phyloP scores from a whole-genome alignment of 306 rosid species.

The Medicago lupulina region DNA sequence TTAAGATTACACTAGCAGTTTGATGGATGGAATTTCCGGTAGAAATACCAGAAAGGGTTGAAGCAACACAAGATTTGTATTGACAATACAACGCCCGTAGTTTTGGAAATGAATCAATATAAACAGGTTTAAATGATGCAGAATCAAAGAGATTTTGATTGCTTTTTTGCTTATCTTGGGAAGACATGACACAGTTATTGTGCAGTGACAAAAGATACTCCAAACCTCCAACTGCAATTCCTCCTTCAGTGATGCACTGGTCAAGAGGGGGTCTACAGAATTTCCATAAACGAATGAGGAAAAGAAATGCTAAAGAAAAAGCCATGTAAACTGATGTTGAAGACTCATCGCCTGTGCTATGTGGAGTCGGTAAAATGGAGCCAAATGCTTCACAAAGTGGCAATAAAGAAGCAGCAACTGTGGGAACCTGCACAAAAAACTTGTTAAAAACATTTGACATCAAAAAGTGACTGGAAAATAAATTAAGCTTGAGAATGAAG shows the following conservation, averaged over 20 bases:
- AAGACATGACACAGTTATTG: conserved; percentile 51
- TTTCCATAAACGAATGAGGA: conserved; percentile 80
- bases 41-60: conserved; percentile 66
- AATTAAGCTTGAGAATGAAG: conserved; percentile 29
- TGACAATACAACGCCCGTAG: conserved; percentile 74
- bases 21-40: conserved; percentile 70
- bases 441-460: conserved; percentile 36
- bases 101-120: conserved; percentile 73
- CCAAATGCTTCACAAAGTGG: conserved; percentile 88
- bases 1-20: conserved; percentile 66
- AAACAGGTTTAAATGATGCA: conserved; percentile 50
- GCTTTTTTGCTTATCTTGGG: conserved; percentile 50
- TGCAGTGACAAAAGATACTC: conserved; percentile 76
- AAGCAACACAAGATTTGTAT: conserved; percentile 70
- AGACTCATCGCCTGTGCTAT: conserved; percentile 55
- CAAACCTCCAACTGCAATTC: conserved; percentile 64
- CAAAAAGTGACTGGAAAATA: conserved; percentile 29
- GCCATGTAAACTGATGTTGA: conserved; percentile 61
- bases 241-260: conserved; percentile 62
- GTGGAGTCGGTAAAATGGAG: conserved; percentile 59
- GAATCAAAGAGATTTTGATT: conserved; percentile 46
- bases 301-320: conserved; percentile 76
- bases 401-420: conserved; percentile 69
- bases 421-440: conserved; percentile 64
- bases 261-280: conserved; percentile 77